Percentiles rank a stretch among this genome's conserved stretches.
Evolutionary conservation across 1,139 yeast species (phyloP).

Genomic region (Lodderomyces theae): DNA sequence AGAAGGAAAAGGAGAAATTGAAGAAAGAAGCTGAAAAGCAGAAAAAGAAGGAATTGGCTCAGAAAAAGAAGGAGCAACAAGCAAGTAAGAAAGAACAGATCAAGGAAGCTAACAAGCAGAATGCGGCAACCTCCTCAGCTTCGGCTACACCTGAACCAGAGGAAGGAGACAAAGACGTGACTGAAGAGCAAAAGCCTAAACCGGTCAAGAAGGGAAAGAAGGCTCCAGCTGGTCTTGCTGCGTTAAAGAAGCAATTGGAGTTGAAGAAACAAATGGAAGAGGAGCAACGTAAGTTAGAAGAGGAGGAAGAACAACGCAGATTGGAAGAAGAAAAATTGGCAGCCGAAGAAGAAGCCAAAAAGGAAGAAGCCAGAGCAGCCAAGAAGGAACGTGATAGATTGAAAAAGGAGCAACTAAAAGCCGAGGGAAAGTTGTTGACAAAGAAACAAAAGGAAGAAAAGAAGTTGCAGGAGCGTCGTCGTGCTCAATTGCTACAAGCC

Average conservation of each 20-base stretch:
- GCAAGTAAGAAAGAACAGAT: constrained; percentile 65
- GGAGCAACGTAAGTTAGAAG: constrained; percentile 60
- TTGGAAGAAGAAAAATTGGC: constrained; percentile 61
- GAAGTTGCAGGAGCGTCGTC: constrained; percentile 82
- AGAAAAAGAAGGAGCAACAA: constrained; percentile 68
- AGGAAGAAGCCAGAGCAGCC: constrained; percentile 68
- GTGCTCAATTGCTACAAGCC: constrained; percentile 76
- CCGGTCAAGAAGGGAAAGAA: constrained; percentile 59
- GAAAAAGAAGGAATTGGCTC: constrained; percentile 87
- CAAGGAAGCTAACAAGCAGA: constrained; percentile 59
- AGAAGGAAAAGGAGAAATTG: constrained; percentile 96
- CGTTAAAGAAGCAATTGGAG: constrained; percentile 80
- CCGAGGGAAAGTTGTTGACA: constrained; percentile 87
- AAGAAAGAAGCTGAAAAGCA: constrained; percentile 97
- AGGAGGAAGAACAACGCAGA: constrained; percentile 63
- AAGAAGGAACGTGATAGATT: constrained; percentile 83
- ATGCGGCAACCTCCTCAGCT: constrained; percentile 46
- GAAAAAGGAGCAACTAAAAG: constrained; percentile 76
- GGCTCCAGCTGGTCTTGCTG: constrained; percentile 78
- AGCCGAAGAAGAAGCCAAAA: constrained; percentile 61
- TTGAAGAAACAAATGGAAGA: constrained; percentile 81
- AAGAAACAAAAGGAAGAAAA: constrained; percentile 95
- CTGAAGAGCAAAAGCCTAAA: constrained; percentile 20
- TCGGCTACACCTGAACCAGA: constrained; percentile 37
- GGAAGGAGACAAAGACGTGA: constrained; percentile 17